Percentiles rank a stretch among this genome's conserved stretches.
Conservation (phyloP, 1,284 basidiomycete genomes). For the Cryptococcus wingfieldii region DNA sequence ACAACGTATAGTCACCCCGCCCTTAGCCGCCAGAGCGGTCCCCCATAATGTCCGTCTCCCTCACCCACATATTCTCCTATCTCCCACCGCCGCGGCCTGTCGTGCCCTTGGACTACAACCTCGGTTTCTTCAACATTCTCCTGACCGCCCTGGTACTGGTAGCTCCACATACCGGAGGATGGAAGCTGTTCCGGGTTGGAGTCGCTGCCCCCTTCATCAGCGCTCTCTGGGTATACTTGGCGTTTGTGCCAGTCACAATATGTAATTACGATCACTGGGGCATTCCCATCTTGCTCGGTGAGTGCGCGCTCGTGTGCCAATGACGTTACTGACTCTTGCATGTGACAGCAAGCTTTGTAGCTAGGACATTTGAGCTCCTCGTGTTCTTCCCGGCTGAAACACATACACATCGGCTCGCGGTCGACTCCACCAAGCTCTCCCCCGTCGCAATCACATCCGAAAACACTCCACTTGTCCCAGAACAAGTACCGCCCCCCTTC, state of each 20-base stretch:
- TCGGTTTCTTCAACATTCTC: conserved; percentile 9
- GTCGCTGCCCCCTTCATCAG: conserved; percentile 20
- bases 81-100: neutral
- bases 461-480: conserved; percentile 14
- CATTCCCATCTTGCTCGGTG: conserved; percentile 16
- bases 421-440: neutral
- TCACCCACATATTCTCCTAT: neutral
- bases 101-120: conserved; percentile 1
- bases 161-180: conserved; percentile 13
- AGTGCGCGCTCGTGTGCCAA: conserved; percentile 4
- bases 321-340: neutral
- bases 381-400: conserved; percentile 38
- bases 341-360: conserved; percentile 7
- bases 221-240: conserved; percentile 15
- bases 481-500: conserved; percentile 33
- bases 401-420: conserved; percentile 23
- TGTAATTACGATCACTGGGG: conserved; percentile 32
- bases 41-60: neutral
- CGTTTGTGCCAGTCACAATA: conserved; percentile 8
- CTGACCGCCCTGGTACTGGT: conserved; percentile 2
- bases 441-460: neutral
- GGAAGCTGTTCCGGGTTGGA: conserved; percentile 27
- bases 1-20: neutral
- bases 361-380: conserved; percentile 27
- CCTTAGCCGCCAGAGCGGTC: neutral